Evolutionary conservation across 768 basidiomycete genomes (phyloP), one percentile per base, ranked within the genome.

Genomic region (Daedaleopsis sinensis): DNA sequence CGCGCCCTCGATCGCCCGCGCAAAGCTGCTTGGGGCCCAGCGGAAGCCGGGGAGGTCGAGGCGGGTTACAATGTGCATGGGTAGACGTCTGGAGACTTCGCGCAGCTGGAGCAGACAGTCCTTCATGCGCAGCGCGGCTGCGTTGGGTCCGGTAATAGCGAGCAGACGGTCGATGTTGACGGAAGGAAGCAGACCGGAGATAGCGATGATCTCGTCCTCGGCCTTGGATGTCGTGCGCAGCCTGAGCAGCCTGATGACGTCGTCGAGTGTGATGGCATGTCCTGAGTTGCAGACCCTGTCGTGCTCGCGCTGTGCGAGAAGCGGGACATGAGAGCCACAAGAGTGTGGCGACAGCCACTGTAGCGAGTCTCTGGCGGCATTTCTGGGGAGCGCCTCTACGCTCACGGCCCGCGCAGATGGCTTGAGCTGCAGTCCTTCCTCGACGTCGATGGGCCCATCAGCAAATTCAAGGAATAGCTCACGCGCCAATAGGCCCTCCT

Each of bases 201-300:
- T 56, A 1, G 62, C 53, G 37, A 64, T 36, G 18, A 51, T 38
- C 44, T 64, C 62, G 54, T 64, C 62, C 32, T 58, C 62, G 16
- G 53, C 23, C 19, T 64, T 59, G 5, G 52, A 55, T 7, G 57
- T 57, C 6, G 58, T 52, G 24, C 62, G 52, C 48, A 32, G 12
- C 1, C 23, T 49, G 19, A 64, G 53, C 4, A 59, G 55, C 24
- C 32, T 13, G 48, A 52, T n/a, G 21, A 64, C 53, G 5, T 59
- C n/a, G 18, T 53, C 37, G 32, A 63, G 18, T 2, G 51, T 50
- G 23, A 19, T 47, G 21, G 3, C n/a, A n/a, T 11, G 37, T 13
- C 11, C 18, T 3, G 52, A 4, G 8, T 12, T 11, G 27, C 27
- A 7, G n/a, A 3, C 43, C 44, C 9, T 24, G 7, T 37, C 4